These are phyloP conservation scores for Chrysanthemum lavandulifolium DNA, from an alignment of 129 eudicot genomes.

Conservation along the genomic window DNA sequence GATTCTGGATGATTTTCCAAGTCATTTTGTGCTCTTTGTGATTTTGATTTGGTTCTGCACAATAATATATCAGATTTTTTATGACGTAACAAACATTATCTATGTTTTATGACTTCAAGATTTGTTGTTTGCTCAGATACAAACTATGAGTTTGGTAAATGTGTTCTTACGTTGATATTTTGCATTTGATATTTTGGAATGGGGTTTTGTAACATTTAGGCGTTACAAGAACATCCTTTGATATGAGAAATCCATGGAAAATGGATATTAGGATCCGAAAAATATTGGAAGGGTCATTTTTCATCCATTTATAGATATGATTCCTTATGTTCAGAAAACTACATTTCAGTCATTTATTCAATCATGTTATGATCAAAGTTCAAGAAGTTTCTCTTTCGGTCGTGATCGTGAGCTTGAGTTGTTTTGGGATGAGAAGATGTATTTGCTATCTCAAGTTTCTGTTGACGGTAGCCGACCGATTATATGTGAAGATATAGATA, in stretches of 20 bases:
- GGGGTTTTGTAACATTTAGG: not conserved
- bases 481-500: not conserved
- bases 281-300: not conserved
- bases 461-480: not conserved
- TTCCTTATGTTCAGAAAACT: not conserved
- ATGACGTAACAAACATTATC: not conserved
- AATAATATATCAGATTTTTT: not conserved
- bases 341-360: not conserved
- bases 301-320: not conserved
- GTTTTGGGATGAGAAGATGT: not conserved
- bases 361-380: not conserved
- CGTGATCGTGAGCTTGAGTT: not conserved
- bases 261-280: not conserved
- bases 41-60: not conserved
- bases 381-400: not conserved
- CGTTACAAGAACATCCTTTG: not conserved
- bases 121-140: not conserved
- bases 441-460: not conserved
- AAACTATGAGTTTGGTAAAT: not conserved
- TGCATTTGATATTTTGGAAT: slow-evolving; percentile 1
- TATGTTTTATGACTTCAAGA: not conserved
- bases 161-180: not conserved
- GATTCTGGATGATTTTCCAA: not conserved
- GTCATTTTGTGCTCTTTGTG: slow-evolving; percentile 3
- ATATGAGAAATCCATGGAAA: not conserved